Conservation (phyloP, 148 eudicot species). For the Tetragonia tetragonoides region DNA sequence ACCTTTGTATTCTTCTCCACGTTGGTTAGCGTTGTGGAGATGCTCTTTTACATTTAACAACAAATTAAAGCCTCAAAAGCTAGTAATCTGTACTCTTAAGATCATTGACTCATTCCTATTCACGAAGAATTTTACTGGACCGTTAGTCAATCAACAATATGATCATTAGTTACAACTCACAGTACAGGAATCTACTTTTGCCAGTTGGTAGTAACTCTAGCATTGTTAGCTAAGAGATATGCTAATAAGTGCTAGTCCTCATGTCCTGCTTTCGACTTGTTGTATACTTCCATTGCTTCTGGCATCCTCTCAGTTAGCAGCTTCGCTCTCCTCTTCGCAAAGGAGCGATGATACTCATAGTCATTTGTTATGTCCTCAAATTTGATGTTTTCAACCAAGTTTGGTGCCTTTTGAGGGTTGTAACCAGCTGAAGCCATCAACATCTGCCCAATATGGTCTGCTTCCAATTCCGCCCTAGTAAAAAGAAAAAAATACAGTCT, state of each 20-base stretch:
- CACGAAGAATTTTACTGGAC: too few relatives aligned
- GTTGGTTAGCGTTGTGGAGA: too few relatives aligned
- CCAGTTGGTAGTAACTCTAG: neutral
- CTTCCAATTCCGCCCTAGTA: conserved; percentile 3
- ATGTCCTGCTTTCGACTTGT: neutral
- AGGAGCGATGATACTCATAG: neutral
- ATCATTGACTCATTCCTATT: too few relatives aligned
- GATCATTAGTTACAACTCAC: neutral
- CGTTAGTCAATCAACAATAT: too few relatives aligned
- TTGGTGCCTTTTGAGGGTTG: conserved; percentile 14
- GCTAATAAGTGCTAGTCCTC: neutral
- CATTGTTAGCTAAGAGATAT: neutral
- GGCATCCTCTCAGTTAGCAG: neutral
- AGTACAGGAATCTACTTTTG: neutral
- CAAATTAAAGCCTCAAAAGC: too few relatives aligned
- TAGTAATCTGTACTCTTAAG: too few relatives aligned
- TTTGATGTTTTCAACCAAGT: neutral
- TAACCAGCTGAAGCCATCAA: conserved; percentile 21
- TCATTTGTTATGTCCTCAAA: neutral
- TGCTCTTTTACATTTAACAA: too few relatives aligned
- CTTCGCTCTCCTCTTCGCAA: neutral
- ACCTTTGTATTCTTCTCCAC: too few relatives aligned
- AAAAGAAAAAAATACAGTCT: neutral
- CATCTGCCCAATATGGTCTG: conserved; percentile 12
- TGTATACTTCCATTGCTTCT: neutral